Evolutionary conservation across 2,329 filamentous ascomycete genomes (phyloP).

Genomic region (Blastomyces emzantsi): DNA sequence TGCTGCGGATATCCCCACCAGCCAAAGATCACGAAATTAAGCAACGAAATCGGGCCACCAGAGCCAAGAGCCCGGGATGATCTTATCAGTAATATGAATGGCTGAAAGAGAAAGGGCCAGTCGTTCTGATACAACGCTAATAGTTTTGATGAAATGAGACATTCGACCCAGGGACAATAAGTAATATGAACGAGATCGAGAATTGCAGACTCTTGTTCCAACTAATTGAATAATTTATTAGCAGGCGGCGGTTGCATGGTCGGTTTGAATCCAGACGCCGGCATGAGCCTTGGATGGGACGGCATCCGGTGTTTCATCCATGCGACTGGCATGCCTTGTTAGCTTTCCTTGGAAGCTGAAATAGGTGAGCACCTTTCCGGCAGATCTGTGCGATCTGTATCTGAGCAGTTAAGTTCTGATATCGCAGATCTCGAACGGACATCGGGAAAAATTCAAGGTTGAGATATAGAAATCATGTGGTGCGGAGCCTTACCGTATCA

Average conservation of each 20-base stretch:
- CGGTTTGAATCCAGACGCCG: background rate
- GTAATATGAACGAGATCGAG: background rate
- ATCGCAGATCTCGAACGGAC: background rate
- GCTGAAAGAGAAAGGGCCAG: background rate
- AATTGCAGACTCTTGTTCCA: background rate
- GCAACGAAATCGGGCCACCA: background rate
- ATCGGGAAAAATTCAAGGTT: constrained; percentile 1
- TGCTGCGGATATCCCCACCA: background rate
- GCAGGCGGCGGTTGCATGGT: background rate
- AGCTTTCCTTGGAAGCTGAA: background rate
- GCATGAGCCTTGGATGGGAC: background rate
- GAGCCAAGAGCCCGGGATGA: background rate
- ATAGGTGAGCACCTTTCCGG: too few species aligned
- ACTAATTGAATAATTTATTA: background rate
- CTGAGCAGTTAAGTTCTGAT: background rate
- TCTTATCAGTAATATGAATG: background rate
- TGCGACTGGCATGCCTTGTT: background rate
- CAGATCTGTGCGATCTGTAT: background rate
- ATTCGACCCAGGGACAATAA: background rate
- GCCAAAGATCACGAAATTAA: background rate
- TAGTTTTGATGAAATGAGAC: background rate
- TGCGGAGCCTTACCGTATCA: background rate
- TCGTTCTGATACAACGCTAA: background rate
- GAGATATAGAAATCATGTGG: constrained; percentile 10
- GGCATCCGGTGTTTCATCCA: background rate